These are phyloP conservation scores for Kappamyces sp. DNA, from an alignment of 192 early-diverging fungal genomes.

Conservation along the genomic window DNA sequence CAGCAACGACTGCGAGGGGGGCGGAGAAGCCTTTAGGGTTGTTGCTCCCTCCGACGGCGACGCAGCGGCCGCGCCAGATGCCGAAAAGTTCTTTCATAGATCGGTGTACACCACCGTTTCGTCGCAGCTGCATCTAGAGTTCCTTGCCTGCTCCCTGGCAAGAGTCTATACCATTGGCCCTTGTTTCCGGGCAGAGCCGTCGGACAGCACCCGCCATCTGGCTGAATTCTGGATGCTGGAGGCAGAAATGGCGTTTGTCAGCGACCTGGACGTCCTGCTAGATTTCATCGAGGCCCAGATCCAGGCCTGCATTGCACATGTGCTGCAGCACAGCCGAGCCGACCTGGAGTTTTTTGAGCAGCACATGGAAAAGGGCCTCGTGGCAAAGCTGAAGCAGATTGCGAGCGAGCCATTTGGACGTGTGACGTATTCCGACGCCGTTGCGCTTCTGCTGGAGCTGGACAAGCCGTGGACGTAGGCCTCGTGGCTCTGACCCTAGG, in stretches of 20 bases:
- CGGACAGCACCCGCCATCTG: slow-evolving; percentile 73
- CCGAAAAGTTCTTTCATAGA: slow-evolving; percentile 63
- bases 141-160: slow-evolving; percentile 61
- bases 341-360: slow-evolving; percentile 58
- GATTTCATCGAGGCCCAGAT: slow-evolving; percentile 64
- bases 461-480: slow-evolving; percentile 45
- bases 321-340: background rate
- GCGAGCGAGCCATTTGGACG: slow-evolving; percentile 55
- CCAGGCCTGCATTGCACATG: background rate
- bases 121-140: slow-evolving; percentile 80
- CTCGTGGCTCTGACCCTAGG: too few species aligned
- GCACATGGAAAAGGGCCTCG: slow-evolving; percentile 46
- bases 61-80: background rate
- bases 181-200: slow-evolving; percentile 78
- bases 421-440: slow-evolving; percentile 73
- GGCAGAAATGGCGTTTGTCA: slow-evolving; percentile 74
- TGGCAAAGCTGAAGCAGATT: slow-evolving; percentile 30
- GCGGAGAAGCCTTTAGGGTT: slow-evolving; percentile 75
- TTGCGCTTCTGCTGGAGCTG: slow-evolving; percentile 56
- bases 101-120: slow-evolving; percentile 78
- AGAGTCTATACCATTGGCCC: slow-evolving; percentile 79
- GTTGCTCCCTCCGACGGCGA: background rate
- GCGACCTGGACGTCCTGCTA: slow-evolving; percentile 53
- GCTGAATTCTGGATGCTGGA: slow-evolving; percentile 96
- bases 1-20: slow-evolving; percentile 83